Evolutionary conservation across 2,329 filamentous ascomycete species (phyloP).

Genomic region (Juglanconis oblonga): DNA sequence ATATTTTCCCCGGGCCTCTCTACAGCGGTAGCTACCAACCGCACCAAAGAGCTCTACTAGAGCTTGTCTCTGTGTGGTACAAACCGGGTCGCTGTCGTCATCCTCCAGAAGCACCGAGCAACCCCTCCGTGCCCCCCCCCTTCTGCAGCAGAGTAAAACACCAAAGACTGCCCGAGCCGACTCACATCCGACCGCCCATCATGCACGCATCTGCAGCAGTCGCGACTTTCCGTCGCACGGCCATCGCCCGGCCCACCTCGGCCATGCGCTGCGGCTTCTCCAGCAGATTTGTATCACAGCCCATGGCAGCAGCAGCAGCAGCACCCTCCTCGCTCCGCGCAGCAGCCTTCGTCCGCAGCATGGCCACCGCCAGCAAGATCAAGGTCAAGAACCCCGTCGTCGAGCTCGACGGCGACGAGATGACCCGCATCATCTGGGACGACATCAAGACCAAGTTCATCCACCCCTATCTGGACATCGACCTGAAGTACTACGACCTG

Average conservation of each 20-base stretch:
- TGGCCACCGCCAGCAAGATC: conserved; percentile 75
- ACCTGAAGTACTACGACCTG: conserved; percentile 97
- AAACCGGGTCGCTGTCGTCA: no score
- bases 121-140: not conserved
- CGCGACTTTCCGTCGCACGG: conserved; percentile 18
- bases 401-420: conserved; percentile 92
- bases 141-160: not conserved
- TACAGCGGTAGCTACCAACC: not conserved
- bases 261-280: conserved; percentile 5
- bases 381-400: conserved; percentile 99
- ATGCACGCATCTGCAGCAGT: conserved; percentile 16
- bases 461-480: conserved; percentile 90
- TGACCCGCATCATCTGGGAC: conserved; percentile 99
- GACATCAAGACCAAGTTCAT: conserved; percentile 99
- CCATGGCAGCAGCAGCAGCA: conserved; percentile 31
- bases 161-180: not conserved
- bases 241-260: conserved; percentile 9
- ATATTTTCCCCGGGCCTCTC: not conserved
- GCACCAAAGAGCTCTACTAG: not conserved
- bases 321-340: conserved; percentile 8
- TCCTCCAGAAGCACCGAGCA: not conserved
- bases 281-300: conserved; percentile 10
- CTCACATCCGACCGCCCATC: not conserved
- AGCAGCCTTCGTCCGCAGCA: conserved; percentile 36
- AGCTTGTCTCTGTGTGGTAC: not conserved